phyloP scores from a whole-genome alignment of 768 basidiomycete genomes.

The Macrolepiota dolichaula region DNA sequence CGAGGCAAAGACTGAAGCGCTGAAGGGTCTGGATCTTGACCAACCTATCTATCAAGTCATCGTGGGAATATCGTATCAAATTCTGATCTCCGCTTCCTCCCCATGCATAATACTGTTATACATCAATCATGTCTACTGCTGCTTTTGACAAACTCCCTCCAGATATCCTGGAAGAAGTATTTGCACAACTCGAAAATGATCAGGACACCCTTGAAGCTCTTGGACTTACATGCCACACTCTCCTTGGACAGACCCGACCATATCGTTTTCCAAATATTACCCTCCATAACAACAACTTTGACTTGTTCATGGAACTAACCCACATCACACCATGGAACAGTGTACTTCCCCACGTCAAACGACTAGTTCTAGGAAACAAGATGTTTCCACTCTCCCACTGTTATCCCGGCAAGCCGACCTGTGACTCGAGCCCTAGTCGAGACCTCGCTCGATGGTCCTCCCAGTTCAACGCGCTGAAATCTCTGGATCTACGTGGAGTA shows the following conservation, averaged over 20 bases:
- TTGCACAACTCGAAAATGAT: neutral
- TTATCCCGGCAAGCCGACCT: neutral
- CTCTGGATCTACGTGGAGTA: neutral
- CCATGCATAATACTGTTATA: no score
- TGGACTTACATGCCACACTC: conserved; percentile 1
- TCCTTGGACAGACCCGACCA: neutral
- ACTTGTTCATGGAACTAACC: conserved; percentile 1
- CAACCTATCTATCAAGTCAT: no score
- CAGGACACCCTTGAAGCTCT: neutral
- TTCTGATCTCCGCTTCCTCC: no score
- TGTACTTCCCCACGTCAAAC: neutral
- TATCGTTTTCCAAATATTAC: conserved; percentile 4
- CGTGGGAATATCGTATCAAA: no score
- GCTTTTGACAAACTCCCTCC: conserved; percentile 1
- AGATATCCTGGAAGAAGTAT: conserved; percentile 6
- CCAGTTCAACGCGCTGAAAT: neutral
- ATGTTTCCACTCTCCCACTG: conserved; percentile 3
- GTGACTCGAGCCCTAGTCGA: neutral
- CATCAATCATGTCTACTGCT: neutral
- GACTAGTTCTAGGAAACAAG: neutral
- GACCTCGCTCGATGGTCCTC: conserved; percentile 3
- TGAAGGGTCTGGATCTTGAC: no score
- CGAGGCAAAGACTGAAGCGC: no score
- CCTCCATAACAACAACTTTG: conserved; percentile 4
- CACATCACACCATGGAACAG: neutral